Evolutionary conservation across 208 protist species (phyloP).

Genomic region (Wallacemonas collosoma): DNA sequence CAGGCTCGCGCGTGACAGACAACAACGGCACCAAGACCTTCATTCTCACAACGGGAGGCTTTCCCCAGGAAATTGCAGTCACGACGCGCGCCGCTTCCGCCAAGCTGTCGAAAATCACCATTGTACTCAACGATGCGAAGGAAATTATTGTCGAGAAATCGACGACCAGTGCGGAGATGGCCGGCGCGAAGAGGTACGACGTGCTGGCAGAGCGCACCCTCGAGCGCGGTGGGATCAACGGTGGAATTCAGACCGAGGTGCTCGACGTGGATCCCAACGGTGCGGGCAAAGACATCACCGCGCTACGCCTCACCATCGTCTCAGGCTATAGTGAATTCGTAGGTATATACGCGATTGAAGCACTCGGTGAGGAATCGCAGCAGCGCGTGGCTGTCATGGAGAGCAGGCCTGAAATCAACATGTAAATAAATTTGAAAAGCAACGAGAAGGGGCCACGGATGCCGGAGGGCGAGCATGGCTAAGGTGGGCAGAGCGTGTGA

Average conservation of each 20-base stretch:
- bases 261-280: constrained; percentile 60
- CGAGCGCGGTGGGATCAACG: constrained; percentile 28
- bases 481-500: neutral
- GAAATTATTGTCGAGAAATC: constrained; percentile 62
- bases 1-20: constrained; percentile 47
- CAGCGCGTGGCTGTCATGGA: constrained; percentile 84
- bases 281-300: constrained; percentile 55
- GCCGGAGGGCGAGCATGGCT: neutral
- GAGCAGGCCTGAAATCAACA: constrained; percentile 73
- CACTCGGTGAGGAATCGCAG: constrained; percentile 79
- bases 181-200: constrained; percentile 39
- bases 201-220: constrained; percentile 58
- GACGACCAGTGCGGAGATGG: constrained; percentile 18
- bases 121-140: constrained; percentile 79
- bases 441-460: neutral
- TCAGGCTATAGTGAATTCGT: constrained; percentile 87
- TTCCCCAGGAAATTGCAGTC: constrained; percentile 83
- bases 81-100: constrained; percentile 58
- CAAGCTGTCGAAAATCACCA: constrained; percentile 46
- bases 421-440: constrained; percentile 35
- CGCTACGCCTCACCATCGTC: constrained; percentile 57
- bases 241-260: constrained; percentile 53
- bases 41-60: constrained; percentile 82
- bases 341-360: constrained; percentile 64
- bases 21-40: constrained; percentile 41